Conservation (phyloP, 306 rosid genomes). For the Gleditsia sinensis region DNA sequence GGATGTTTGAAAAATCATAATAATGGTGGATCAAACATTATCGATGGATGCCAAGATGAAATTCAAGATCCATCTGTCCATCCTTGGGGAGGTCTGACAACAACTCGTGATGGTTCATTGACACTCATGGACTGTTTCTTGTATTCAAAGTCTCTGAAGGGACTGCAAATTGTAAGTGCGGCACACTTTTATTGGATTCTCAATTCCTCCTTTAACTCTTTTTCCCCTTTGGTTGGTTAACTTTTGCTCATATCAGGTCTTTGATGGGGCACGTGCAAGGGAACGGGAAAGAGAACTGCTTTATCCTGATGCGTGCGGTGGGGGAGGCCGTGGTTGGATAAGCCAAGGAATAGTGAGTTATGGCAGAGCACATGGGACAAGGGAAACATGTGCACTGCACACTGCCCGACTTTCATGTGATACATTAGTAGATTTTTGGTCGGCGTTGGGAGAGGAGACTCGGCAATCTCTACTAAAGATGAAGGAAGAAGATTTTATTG, state of each 20-base stretch:
- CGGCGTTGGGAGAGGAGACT: constrained; percentile 97
- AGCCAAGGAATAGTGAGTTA: constrained; percentile 89
- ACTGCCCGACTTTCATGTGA: constrained; percentile 98
- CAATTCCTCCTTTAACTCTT: background rate
- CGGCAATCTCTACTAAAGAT: constrained; percentile 88
- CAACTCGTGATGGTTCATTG: constrained; percentile 85
- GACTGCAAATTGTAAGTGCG: constrained; percentile 80
- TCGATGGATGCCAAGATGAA: constrained; percentile 72
- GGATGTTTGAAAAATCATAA: constrained; percentile 58
- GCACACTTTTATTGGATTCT: constrained; percentile 16
- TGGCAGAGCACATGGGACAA: constrained; percentile 95
- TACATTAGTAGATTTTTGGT: constrained; percentile 96
- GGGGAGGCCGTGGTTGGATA: constrained; percentile 99
- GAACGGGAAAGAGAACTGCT: constrained; percentile 97
- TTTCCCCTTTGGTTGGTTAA: constrained; percentile 36
- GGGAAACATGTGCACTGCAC: constrained; percentile 98
- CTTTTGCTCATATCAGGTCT: constrained; percentile 62
- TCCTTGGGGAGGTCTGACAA: constrained; percentile 99
- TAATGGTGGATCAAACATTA: constrained; percentile 49
- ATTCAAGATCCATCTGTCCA: constrained; percentile 88
- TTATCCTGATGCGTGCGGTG: constrained; percentile 99
- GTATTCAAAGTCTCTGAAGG: constrained; percentile 72
- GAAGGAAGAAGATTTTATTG: constrained; percentile 99
- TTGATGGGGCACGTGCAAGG: constrained; percentile 94
- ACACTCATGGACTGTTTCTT: constrained; percentile 90